Percentiles rank a stretch among this genome's conserved stretches.
Conservation (phyloP, 495 filamentous ascomycete species). For the Penicillium cinerascens region DNA sequence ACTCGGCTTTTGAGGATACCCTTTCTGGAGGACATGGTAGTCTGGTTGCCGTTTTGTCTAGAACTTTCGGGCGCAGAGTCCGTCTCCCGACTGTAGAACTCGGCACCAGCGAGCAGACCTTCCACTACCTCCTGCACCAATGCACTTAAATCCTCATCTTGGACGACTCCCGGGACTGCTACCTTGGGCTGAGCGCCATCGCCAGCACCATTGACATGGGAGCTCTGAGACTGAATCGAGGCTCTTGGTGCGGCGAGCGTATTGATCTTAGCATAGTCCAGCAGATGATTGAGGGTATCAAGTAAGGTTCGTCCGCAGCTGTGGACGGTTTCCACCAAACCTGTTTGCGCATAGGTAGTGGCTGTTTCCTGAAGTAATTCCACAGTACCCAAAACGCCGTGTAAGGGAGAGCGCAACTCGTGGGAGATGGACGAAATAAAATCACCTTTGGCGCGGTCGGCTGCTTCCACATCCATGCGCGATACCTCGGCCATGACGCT, state of each 20-base stretch:
- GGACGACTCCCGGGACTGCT: conserved; percentile 15
- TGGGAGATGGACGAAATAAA: conserved; percentile 73
- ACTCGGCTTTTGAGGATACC: conserved; percentile 33
- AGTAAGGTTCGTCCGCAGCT: conserved; percentile 19
- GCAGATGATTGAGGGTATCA: conserved; percentile 24
- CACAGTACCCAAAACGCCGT: conserved; percentile 61
- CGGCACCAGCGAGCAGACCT: conserved; percentile 21
- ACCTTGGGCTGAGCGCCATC: neutral
- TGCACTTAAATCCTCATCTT: no score
- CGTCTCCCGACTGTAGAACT: no score
- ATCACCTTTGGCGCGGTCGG: conserved; percentile 55
- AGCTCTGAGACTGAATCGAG: conserved; percentile 2
- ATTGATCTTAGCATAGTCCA: conserved; percentile 63
- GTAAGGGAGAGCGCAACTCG: conserved; percentile 66
- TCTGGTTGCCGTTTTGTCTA: no score
- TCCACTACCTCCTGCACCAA: conserved; percentile 38
- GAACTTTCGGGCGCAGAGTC: no score
- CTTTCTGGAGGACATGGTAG: neutral
- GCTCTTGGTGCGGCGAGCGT: conserved; percentile 18
- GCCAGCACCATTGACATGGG: neutral
- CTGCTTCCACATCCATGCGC: conserved; percentile 43
- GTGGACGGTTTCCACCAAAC: conserved; percentile 11
- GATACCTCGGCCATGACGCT: conserved; percentile 64
- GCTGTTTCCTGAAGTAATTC: conserved; percentile 46
- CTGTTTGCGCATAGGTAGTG: conserved; percentile 5